phyloP scores from a whole-genome alignment of 2,329 filamentous ascomycete species.

The Fusarium abutilonis region DNA sequence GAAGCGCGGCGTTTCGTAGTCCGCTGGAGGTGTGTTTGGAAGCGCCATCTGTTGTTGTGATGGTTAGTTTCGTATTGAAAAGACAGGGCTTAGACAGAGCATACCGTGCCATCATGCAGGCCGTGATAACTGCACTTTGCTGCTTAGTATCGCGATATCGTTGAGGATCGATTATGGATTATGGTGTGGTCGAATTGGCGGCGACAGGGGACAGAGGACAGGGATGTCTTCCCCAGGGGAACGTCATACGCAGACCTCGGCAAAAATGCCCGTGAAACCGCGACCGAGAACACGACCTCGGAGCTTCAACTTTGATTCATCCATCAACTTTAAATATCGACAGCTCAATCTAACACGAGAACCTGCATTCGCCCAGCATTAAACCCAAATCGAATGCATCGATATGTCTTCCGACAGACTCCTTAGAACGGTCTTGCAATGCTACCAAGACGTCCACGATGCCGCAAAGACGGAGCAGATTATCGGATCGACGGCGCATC shows the following conservation, averaged over 20 bases:
- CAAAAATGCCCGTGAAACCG: constrained; percentile 43
- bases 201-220: constrained; percentile 28
- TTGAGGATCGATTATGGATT: constrained; percentile 17
- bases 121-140: constrained; percentile 5
- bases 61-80: constrained; percentile 11
- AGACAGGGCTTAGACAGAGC: background rate
- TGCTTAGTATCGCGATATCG: constrained; percentile 16
- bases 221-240: constrained; percentile 28
- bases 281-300: constrained; percentile 28
- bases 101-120: constrained; percentile 42
- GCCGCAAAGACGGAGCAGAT: constrained; percentile 63
- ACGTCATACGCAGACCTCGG: constrained; percentile 45
- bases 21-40: constrained; percentile 51
- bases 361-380: background rate
- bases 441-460: constrained; percentile 65
- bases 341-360: background rate
- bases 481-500: constrained; percentile 72
- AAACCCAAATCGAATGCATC: constrained; percentile 19
- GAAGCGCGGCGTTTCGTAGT: constrained; percentile 76
- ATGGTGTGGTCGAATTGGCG: constrained; percentile 31
- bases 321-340: constrained; percentile 14
- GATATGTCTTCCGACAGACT: constrained; percentile 73
- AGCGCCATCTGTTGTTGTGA: constrained; percentile 38
- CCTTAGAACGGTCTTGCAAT: constrained; percentile 71
- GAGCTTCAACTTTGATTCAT: constrained; percentile 11